phyloP scores from a whole-genome alignment of 2,329 filamentous ascomycete genomes.

The Cytospora paraplurivora region DNA sequence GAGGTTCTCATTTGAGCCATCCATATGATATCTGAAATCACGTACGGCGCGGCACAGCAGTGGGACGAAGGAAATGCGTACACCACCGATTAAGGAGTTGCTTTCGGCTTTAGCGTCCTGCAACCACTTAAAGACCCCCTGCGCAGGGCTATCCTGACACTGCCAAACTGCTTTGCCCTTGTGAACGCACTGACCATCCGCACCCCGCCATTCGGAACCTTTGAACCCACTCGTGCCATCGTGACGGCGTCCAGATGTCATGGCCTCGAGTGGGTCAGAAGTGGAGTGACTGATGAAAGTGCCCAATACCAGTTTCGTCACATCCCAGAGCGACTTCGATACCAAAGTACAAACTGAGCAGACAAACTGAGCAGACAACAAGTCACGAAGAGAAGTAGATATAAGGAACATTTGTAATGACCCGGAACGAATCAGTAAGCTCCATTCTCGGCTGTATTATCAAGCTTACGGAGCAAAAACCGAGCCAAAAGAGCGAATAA shows the following conservation, averaged over 20 bases:
- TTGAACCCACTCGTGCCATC: neutral
- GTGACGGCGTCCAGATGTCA: neutral
- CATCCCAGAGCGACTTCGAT: neutral
- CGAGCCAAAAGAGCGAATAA: neutral
- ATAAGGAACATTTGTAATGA: neutral
- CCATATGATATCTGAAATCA: neutral
- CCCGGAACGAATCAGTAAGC: neutral
- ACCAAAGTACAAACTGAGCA: neutral
- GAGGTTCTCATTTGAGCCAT: too few relatives aligned
- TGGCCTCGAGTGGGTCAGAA: neutral
- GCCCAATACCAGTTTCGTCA: neutral
- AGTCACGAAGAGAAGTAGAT: neutral
- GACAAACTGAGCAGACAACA: neutral
- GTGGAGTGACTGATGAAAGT: neutral
- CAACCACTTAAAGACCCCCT: conserved; percentile 21
- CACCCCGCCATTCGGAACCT: neutral
- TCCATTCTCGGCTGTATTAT: too few relatives aligned
- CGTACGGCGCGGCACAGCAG: neutral
- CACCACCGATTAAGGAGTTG: conserved; percentile 4
- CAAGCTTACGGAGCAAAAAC: neutral
- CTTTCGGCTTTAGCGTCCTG: conserved; percentile 18
- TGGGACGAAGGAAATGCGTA: conserved; percentile 1
- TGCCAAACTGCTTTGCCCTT: neutral
- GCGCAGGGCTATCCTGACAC: neutral
- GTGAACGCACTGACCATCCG: neutral